Percentiles rank a stretch among this genome's conserved stretches.
phyloP scores from a whole-genome alignment of 2,329 filamentous ascomycete species.

The Parasarocladium wereldwijsianum region DNA sequence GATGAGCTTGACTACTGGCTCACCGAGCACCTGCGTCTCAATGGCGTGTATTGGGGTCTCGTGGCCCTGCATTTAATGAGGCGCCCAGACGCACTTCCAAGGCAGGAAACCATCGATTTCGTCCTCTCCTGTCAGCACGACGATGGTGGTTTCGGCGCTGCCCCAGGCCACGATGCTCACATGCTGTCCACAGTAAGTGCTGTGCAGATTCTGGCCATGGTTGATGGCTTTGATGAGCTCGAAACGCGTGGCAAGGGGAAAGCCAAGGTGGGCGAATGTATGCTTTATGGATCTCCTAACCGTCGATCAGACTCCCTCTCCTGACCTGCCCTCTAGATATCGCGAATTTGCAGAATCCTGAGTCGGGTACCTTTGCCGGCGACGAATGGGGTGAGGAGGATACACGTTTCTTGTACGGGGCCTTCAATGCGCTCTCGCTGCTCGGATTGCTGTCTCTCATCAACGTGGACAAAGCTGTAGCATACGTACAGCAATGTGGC shows the following conservation, averaged over 20 bases:
- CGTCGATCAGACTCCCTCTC: conserved; percentile 7
- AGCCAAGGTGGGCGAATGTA: conserved; percentile 64
- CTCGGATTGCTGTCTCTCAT: conserved; percentile 59
- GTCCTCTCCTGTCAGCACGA: conserved; percentile 89
- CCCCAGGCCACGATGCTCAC: conserved; percentile 87
- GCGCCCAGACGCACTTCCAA: conserved; percentile 66
- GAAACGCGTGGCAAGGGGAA: conserved; percentile 51
- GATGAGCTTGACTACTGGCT: conserved; percentile 97
- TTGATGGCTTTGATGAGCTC: conserved; percentile 74
- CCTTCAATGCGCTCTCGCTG: conserved; percentile 78
- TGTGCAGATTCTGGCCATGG: conserved; percentile 78
- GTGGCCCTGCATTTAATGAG: conserved; percentile 76
- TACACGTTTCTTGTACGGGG: conserved; percentile 85
- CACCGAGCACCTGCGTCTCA: conserved; percentile 89
- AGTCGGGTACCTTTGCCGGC: conserved; percentile 78
- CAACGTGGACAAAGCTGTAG: conserved; percentile 66
- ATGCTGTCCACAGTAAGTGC: conserved; percentile 94
- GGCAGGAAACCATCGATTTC: conserved; percentile 72
- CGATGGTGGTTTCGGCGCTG: conserved; percentile 82
- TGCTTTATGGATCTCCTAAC: conserved; percentile 17
- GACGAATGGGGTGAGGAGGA: conserved; percentile 96
- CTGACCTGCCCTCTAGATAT: conserved; percentile 41
- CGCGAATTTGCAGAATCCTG: conserved; percentile 61
- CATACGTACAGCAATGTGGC: conserved; percentile 65
- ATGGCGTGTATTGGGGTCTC: conserved; percentile 93